Conservation (phyloP, 495 filamentous ascomycete species). For the Penicillium flavigenum region DNA sequence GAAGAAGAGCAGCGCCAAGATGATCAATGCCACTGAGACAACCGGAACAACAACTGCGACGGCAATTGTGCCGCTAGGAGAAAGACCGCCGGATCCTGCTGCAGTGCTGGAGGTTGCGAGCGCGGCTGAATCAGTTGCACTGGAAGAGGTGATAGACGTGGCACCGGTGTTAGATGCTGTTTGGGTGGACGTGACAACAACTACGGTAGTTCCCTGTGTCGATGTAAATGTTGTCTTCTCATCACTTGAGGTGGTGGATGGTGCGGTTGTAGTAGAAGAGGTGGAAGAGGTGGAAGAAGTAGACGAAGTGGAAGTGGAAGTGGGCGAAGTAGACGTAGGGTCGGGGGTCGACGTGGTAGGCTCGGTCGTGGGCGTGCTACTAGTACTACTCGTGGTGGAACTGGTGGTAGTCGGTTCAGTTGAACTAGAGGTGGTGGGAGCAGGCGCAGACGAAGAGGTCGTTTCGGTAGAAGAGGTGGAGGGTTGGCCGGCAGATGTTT, state of each 20-base stretch:
- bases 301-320: constrained; percentile 18
- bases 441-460: not conserved
- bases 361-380: constrained; percentile 30
- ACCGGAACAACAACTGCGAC: constrained; percentile 94
- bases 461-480: constrained; percentile 15
- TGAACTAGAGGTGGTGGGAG: constrained; percentile 15
- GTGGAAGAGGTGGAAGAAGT: constrained; percentile 13
- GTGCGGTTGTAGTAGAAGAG: constrained; percentile 13
- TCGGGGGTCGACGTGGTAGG: constrained; percentile 26
- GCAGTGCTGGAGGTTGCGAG: constrained; percentile 25
- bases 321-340: constrained; percentile 22
- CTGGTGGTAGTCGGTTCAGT: constrained; percentile 12
- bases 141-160: constrained; percentile 31
- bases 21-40: constrained; percentile 78
- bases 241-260: constrained; percentile 5
- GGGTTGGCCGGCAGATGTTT: constrained; percentile 8
- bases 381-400: constrained; percentile 19
- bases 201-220: constrained; percentile 26
- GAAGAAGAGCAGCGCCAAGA: constrained; percentile 72
- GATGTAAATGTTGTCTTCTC: constrained; percentile 13
- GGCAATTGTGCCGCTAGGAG: constrained; percentile 69
- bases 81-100: constrained; percentile 48
- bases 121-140: constrained; percentile 30
- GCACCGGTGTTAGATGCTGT: constrained; percentile 20
- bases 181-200: constrained; percentile 34